These are phyloP conservation scores for Didymella arachidicola DNA, from an alignment of 2,329 filamentous ascomycete species.

Conservation along the genomic window DNA sequence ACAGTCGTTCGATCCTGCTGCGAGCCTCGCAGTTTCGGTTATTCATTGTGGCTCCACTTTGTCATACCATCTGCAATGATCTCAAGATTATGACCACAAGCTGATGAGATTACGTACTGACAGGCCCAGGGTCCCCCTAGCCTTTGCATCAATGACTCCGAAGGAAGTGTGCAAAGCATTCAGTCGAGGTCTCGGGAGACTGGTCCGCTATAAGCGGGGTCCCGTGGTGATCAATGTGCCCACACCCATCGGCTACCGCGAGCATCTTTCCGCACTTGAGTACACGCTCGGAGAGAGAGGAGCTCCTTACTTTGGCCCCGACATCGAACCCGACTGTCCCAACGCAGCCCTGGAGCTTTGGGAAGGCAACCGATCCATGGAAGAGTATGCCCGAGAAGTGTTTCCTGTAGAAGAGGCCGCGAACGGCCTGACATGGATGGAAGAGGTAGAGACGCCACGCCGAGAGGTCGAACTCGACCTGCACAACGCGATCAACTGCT, in stretches of 20 bases:
- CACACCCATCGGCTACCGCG: slow-evolving; percentile 85
- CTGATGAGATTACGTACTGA: slow-evolving; percentile 36
- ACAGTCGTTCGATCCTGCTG: slow-evolving; percentile 33
- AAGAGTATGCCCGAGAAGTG: slow-evolving; percentile 93
- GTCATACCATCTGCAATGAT: slow-evolving; percentile 21
- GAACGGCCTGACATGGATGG: slow-evolving; percentile 95
- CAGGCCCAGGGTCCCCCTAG: slow-evolving; percentile 75
- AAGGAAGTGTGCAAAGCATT: slow-evolving; percentile 83
- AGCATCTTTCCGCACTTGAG: slow-evolving; percentile 77
- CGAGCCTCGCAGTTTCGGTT: slow-evolving; percentile 23
- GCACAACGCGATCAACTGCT: slow-evolving; percentile 49
- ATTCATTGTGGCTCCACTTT: slow-evolving; percentile 22
- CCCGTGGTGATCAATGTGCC: slow-evolving; percentile 85
- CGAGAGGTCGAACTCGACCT: slow-evolving; percentile 48
- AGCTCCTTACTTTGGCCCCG: slow-evolving; percentile 69
- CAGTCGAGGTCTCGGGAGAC: slow-evolving; percentile 76
- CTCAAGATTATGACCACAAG: slow-evolving; percentile 26
- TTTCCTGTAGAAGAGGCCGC: slow-evolving; percentile 94
- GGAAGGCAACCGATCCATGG: slow-evolving; percentile 88
- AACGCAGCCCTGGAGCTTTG: slow-evolving; percentile 81
- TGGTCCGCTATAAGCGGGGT: slow-evolving; percentile 78
- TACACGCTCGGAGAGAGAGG: slow-evolving; percentile 65
- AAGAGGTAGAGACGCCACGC: slow-evolving; percentile 55
- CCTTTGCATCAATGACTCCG: slow-evolving; percentile 88
- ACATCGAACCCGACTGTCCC: slow-evolving; percentile 69